Base-by-base conservation (phyloP, 257 asterid species). In the Solanum pimpinellifolium region DNA sequence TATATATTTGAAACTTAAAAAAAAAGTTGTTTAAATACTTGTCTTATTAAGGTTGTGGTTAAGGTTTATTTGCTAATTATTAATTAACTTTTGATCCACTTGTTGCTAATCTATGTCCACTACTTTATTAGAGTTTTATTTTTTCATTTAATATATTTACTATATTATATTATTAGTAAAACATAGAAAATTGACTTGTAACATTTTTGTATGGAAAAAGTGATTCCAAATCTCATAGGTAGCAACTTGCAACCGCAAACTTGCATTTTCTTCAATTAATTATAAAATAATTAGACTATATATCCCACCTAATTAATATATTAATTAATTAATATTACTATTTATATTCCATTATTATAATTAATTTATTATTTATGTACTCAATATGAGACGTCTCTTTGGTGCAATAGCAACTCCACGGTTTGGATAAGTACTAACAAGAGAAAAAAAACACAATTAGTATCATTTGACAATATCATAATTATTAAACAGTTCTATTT, bases 201-300 rank as follows among this genome's bases (percentile, higher is more conserved):
- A 46, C 27, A 47, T 15, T 46, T 76, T 27, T 76, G 90, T 33
- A 89, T 89, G 84, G 41, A 20, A 78, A 86, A 88, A 89, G 91
- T 90, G 18, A 69, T 65, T 85, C 90, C 93, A 88, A 90, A 91
- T 91, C 95, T 89, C 84, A 87, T 92, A 82, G 92, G 94, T 69
- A 89, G 94, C 96, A 92, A 90, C 92, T 91, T 92, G 95, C 94
- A 87, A 92, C 91, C 93, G 94, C 92, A 91, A 37, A 88, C 20
- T 9, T 86, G 73, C 21, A 23, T 88, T 82, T 29, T 83, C 23
- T 27, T 46, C 35, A 42, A 86, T n/a, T 23, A 42, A 69, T 84
- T 83, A 74, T 86, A 52, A 0, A 3, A 33, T 52, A 18, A 52
- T 78, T 77, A 41, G 46, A 88, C 80, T 25, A 20, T 18, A 80